Evolutionary conservation across 495 filamentous ascomycete species (phyloP), one percentile per base, ranked within the genome.

Genomic region (Cercophora samala): DNA sequence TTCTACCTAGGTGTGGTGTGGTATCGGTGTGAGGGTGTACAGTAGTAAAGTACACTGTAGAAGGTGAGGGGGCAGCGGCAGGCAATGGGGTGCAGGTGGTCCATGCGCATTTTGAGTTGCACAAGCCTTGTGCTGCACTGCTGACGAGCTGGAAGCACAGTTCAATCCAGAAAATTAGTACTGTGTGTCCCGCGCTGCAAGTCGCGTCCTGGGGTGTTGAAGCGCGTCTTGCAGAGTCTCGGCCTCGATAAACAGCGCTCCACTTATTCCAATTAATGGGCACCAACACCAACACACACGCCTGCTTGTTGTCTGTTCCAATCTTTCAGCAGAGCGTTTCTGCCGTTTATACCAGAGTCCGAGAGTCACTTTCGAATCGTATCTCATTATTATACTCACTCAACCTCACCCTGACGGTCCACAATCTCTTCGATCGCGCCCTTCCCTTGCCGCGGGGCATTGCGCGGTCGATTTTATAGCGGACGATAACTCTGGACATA

Each of bases 181-280:
- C 37, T 46, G 37, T 46, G 37, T 46, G 37, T 46, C 37, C 37
- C 37, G 37, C 52, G 5, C 58, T 66, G 58, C 64, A 61, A 66
- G 63, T 69, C 67, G 52, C 63, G 53, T 65, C 63, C 21, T 58
- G 22, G 29, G 37, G 9, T 46, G 37, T 46, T 9, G 37, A 59
- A 65, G 25, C 67, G 67, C 67, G 67, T 69, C 67, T 65, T 65
- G 67, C 67, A 61, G 56, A 23, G 42, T 55, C 37, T 60, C 24
- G 58, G n/a, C 23, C 18, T 23, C 6, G 26, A 25, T 46, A 64
- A 63, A 60, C 54, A 63, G 37, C 17, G 15, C 60, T 55, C 37
- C 37, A 46, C 37, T 46, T 46, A 29, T 32, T 54, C 56, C 55
- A 60, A 22, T 60, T 46, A 51, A 32, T 32, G 62, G 21, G 22